phyloP scores from a whole-genome alignment of 2,329 filamentous ascomycete genomes.

The Ophiostoma sp. region DNA sequence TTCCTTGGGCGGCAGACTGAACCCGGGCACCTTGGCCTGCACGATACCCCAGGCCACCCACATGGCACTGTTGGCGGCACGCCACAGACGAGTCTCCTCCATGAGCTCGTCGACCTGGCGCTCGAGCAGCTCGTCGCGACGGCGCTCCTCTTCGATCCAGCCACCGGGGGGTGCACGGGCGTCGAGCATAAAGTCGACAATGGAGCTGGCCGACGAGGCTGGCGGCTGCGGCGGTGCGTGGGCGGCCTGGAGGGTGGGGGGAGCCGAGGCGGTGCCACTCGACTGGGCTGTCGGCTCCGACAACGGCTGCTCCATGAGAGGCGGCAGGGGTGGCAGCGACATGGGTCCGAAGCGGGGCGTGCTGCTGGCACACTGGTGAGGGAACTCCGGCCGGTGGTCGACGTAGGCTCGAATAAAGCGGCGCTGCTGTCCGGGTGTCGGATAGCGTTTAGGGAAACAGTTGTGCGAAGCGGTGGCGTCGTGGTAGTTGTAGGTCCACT shows the following conservation, averaged over 20 bases:
- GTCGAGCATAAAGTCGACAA: conserved; percentile 79
- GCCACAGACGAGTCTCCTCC: conserved; percentile 81
- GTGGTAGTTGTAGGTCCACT: conserved; percentile 99
- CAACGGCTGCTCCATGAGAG: conserved; percentile 40
- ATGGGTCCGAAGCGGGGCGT: conserved; percentile 29
- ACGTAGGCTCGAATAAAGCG: conserved; percentile 87
- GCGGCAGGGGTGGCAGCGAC: conserved; percentile 20
- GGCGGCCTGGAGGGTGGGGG: conserved; percentile 27
- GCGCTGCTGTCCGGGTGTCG: conserved; percentile 75
- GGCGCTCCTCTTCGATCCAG: conserved; percentile 62
- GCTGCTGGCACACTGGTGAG: conserved; percentile 42
- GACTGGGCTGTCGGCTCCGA: conserved; percentile 30
- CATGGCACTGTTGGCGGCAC: conserved; percentile 79
- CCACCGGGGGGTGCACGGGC: conserved; percentile 58
- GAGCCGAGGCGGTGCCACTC: conserved; percentile 29
- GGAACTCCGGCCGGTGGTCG: conserved; percentile 71
- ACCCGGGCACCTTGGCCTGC: conserved; percentile 80
- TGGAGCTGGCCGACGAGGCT: conserved; percentile 50
- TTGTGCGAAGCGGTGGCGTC: conserved; percentile 63
- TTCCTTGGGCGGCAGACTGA: conserved; percentile 46
- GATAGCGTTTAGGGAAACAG: conserved; percentile 71
- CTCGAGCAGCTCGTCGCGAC: conserved; percentile 65
- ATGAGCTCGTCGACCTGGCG: conserved; percentile 68
- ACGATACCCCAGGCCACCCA: conserved; percentile 98
- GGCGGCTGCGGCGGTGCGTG: conserved; percentile 35